phyloP scores from a whole-genome alignment of 495 filamentous ascomycete species.

The Neurospora sp. region DNA sequence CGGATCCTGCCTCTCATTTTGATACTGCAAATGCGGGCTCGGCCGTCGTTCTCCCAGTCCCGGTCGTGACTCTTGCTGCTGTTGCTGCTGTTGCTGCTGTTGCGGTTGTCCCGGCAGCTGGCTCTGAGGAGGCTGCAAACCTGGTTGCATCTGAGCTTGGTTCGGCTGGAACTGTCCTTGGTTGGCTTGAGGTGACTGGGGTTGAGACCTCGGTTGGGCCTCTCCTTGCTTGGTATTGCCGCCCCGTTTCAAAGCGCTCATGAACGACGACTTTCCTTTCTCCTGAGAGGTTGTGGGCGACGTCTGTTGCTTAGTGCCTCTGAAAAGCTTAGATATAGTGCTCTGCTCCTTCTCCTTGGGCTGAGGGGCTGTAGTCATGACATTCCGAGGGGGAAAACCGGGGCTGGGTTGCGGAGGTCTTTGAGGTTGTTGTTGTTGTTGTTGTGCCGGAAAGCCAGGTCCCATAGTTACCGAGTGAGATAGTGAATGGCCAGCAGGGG shows the following conservation, averaged over 20 bases:
- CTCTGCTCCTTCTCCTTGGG: slow-evolving; percentile 20
- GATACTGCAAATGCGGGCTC: slow-evolving; percentile 2
- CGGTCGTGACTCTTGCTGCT: slow-evolving; percentile 2
- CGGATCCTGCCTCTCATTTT: not conserved
- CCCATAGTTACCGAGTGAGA: not conserved
- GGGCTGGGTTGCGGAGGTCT: slow-evolving; percentile 1
- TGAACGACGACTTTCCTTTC: slow-evolving; percentile 20
- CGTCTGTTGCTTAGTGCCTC: slow-evolving; percentile 15
- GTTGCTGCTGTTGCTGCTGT: slow-evolving; percentile 5
- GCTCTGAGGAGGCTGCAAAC: not conserved
- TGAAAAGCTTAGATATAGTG: slow-evolving; percentile 25
- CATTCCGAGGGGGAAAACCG: slow-evolving; percentile 1
- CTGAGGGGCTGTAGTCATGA: slow-evolving; percentile 2
- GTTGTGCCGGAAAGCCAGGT: not conserved
- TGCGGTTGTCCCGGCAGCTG: slow-evolving; percentile 2
- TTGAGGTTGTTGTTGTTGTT: not conserved
- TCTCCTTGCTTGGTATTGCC: slow-evolving; percentile 17
- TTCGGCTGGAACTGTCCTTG: slow-evolving; percentile 9
- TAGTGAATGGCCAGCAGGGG: not conserved
- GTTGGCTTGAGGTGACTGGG: slow-evolving; percentile 6
- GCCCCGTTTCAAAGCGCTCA: slow-evolving; percentile 22
- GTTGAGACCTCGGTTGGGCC: slow-evolving; percentile 2
- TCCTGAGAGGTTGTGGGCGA: slow-evolving; percentile 11
- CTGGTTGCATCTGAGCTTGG: slow-evolving; percentile 6
- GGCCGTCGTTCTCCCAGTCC: not conserved